Base-by-base conservation (phyloP, 1,284 basidiomycete genomes). In the Cryptococcus amylolentus region DNA sequence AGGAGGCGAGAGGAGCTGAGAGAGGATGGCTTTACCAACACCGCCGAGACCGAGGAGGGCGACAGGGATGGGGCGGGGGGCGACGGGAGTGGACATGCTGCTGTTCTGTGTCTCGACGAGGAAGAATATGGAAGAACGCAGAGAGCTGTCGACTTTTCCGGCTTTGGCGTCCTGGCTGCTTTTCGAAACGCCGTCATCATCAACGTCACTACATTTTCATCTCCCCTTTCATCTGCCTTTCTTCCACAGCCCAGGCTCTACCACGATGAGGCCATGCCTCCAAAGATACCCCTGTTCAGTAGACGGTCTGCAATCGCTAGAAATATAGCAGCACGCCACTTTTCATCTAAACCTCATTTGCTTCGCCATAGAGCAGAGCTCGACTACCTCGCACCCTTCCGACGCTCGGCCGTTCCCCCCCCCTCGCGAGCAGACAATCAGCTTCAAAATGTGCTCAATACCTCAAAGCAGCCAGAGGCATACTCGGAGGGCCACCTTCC, bases 11-110 rank as follows among this genome's bases (percentile, higher is more conserved):
- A 87, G 82, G n/a, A 94, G 81, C 74, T 78, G 77, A 31, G 81
- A 77, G 69, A 95, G 82, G 66, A 95, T 84, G 71, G 91, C 89
- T 45, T 84, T 81, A 46, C 93, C 93, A 49, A 96, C 93, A 55
- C 92, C 87, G 13, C 92, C 92, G 45, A 90, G 83, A 58, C 92
- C 92, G 58, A 95, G 81, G 61, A 94, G 82, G 47, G 89, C 89
- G 55, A 94, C 84, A 44, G 77, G 76, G 49, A 73, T 64, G 37
- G 68, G 72, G 28, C 62, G 60, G 45, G 50, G 52, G 20, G 23
- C 38, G 55, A 60, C 48, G 16, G 54, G 48, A 39, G 53, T 14
- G 27, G 64, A 56, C 66, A 68, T 68, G 44, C 49, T 64, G 40
- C 26, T 59, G 42, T 40, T 43, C 28, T 53, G 52, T 41, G 45